These are phyloP conservation scores for Urochloa ruziziensis DNA, from an alignment of 176 grass and related monocot genomes.

Conservation along the genomic window DNA sequence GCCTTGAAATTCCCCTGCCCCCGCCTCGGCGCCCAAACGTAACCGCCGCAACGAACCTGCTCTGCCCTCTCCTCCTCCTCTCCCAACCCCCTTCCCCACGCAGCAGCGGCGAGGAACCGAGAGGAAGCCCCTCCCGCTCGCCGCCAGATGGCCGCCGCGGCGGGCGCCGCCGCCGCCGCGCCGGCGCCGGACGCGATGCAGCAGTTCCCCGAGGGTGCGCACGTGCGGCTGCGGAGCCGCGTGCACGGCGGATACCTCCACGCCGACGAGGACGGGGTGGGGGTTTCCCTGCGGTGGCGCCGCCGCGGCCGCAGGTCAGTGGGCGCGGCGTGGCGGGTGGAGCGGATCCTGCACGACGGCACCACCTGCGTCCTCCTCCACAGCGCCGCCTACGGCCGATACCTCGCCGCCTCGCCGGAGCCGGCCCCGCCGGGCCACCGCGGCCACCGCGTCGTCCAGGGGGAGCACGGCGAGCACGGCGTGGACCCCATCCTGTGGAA, in stretches of 20 bases:
- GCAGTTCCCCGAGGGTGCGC: neutral
- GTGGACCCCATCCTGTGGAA: neutral
- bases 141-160: neutral
- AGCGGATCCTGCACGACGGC: neutral
- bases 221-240: constrained; percentile 30
- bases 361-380: too few relatives aligned
- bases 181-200: neutral
- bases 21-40: neutral
- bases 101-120: neutral
- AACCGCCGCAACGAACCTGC: constrained; percentile 4
- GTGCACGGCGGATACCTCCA: constrained; percentile 12
- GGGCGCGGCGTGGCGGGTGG: constrained; percentile 24
- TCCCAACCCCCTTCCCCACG: neutral
- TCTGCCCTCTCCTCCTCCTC: neutral
- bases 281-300: neutral
- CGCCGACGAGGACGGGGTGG: neutral
- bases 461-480: neutral
- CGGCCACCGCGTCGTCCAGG: too few relatives aligned
- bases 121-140: neutral
- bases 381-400: too few relatives aligned
- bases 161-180: too few relatives aligned
- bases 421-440: too few relatives aligned
- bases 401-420: too few relatives aligned
- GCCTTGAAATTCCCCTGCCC: neutral
- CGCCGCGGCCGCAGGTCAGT: neutral